A percentile compares a stretch with the other conserved stretches of the same genome.
These are phyloP conservation scores for Zygosaccharomyces pseudorouxii DNA, from an alignment of 805 yeast species.

Conservation along the genomic window DNA sequence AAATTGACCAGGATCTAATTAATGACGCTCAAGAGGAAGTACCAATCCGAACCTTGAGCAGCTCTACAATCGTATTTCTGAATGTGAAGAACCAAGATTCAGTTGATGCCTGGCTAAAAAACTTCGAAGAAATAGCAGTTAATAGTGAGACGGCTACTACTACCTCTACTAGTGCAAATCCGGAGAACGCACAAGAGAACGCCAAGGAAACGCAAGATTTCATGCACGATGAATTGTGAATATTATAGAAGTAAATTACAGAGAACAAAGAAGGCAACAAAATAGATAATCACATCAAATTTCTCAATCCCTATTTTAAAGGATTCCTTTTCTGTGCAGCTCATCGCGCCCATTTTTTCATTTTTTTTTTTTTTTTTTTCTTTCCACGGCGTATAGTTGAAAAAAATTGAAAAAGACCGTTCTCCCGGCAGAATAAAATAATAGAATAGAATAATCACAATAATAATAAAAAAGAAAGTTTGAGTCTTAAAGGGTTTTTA, in stretches of 20 bases:
- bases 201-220: not conserved
- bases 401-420: not conserved
- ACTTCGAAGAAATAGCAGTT: not conserved
- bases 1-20: slow-evolving; percentile 91
- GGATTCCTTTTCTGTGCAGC: not conserved
- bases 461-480: not conserved
- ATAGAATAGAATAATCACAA: not conserved
- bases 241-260: not conserved
- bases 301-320: not conserved
- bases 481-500: not conserved
- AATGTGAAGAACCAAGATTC: not conserved
- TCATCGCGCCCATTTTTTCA: not conserved
- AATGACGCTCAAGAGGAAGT: slow-evolving; percentile 70
- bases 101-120: not conserved
- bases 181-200: not conserved
- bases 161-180: not conserved
- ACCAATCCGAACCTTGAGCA: slow-evolving; percentile 17
- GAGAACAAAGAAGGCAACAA: not conserved
- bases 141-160: not conserved
- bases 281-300: not conserved
- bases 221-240: slow-evolving; percentile 2
- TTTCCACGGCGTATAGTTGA: not conserved
- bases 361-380: not conserved
- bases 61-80: slow-evolving; percentile 1
- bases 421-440: not conserved